Evolutionary conservation across 148 eudicot species (phyloP).

Genomic region (Pouteria glomerata): DNA sequence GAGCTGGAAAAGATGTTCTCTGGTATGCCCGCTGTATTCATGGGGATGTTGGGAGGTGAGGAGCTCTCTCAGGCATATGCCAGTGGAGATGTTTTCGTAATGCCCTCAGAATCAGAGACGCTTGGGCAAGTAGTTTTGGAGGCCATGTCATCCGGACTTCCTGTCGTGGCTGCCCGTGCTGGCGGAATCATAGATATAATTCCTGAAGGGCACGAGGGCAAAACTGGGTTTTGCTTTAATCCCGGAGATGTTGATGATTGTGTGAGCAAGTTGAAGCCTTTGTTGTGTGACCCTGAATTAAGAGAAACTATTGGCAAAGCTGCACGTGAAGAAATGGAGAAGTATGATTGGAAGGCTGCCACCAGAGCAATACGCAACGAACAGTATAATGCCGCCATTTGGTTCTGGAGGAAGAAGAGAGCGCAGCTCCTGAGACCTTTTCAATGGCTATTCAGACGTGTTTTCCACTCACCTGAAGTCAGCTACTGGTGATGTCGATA

Average conservation of each 20-base stretch:
- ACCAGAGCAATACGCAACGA: constrained; percentile 65
- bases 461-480: constrained; percentile 44
- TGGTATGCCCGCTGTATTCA: constrained; percentile 89
- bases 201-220: constrained; percentile 68
- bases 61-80: constrained; percentile 96
- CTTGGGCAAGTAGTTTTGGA: constrained; percentile 85
- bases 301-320: constrained; percentile 64
- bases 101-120: constrained; percentile 96
- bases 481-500: constrained; percentile 26
- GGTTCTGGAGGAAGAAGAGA: constrained; percentile 88
- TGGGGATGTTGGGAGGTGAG: constrained; percentile 79
- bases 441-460: constrained; percentile 50
- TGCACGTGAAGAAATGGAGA: constrained; percentile 87
- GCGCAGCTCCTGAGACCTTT: constrained; percentile 55
- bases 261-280: constrained; percentile 59
- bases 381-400: constrained; percentile 76
- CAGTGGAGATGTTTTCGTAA: constrained; percentile 82
- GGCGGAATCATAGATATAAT: constrained; percentile 90
- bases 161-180: constrained; percentile 88
- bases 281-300: constrained; percentile 46
- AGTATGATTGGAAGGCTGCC: constrained; percentile 92
- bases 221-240: constrained; percentile 60
- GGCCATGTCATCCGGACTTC: constrained; percentile 93
- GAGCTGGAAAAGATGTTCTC: constrained; percentile 64
- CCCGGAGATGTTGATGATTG: constrained; percentile 82